These are phyloP conservation scores for Paratinospora sagittata DNA, from an alignment of 164 flowering plant genomes.

Conservation along the genomic window DNA sequence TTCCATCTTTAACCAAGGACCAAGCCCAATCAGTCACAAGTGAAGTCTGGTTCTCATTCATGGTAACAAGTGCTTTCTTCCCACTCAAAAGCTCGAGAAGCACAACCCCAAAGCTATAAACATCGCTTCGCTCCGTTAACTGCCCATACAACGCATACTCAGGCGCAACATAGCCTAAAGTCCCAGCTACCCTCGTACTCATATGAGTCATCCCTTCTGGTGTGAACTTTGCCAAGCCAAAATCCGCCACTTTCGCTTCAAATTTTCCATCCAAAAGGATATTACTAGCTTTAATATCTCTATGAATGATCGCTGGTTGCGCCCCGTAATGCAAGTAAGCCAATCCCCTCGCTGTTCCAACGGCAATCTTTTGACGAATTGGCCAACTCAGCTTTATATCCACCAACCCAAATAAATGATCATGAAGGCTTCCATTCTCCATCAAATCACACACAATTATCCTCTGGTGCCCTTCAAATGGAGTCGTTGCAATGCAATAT, in stretches of 20 bases:
- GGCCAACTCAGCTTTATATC: slow-evolving; percentile 63
- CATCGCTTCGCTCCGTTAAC: slow-evolving; percentile 77
- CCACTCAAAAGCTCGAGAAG: slow-evolving; percentile 87
- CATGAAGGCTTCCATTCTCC: slow-evolving; percentile 70
- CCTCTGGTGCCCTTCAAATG: slow-evolving; percentile 76
- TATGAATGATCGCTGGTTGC: slow-evolving; percentile 65
- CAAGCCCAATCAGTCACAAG: slow-evolving; percentile 83
- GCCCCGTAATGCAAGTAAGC: slow-evolving; percentile 85
- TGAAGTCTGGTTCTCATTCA: slow-evolving; percentile 31
- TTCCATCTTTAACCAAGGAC: slow-evolving; percentile 57
- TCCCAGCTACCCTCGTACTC: slow-evolving; percentile 91
- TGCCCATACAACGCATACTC: slow-evolving; percentile 92
- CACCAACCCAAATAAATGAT: slow-evolving; percentile 52
- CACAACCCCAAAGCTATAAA: slow-evolving; percentile 80
- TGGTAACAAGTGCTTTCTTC: slow-evolving; percentile 46
- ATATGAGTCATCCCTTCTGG: slow-evolving; percentile 79
- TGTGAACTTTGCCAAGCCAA: slow-evolving; percentile 77
- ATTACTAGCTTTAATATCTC: slow-evolving; percentile 87
- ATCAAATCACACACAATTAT: slow-evolving; percentile 78
- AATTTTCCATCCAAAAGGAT: slow-evolving; percentile 70
- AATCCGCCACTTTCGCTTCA: slow-evolving; percentile 79
- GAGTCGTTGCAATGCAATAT: slow-evolving; percentile 32
- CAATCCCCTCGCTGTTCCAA: slow-evolving; percentile 73
- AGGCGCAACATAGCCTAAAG: slow-evolving; percentile 95
- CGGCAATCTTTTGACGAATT: slow-evolving; percentile 58